Percentiles rank a stretch among this genome's conserved stretches.
Conservation (phyloP, 352 stramenopile genomes). For the Thraustochytrium striatum region DNA sequence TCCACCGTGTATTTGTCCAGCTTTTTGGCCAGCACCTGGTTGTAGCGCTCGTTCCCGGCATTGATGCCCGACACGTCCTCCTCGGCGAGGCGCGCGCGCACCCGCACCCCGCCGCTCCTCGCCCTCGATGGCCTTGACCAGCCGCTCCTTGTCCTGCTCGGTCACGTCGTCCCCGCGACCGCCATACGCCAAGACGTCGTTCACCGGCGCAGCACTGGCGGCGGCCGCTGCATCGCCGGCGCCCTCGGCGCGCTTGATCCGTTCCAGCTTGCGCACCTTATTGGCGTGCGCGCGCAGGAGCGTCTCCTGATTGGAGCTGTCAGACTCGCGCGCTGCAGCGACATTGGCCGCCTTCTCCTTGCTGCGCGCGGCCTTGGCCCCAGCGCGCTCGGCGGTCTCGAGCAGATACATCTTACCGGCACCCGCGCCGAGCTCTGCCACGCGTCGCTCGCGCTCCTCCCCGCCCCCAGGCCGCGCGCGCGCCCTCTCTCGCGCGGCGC, state of each 20-base stretch:
- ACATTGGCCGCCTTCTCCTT: conserved; percentile 18
- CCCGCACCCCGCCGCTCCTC: neutral
- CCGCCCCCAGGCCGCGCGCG: neutral
- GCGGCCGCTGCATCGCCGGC: neutral
- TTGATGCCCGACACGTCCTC: conserved; percentile 94
- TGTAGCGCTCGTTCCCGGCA: conserved; percentile 93
- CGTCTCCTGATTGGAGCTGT: neutral
- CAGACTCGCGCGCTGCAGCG: neutral
- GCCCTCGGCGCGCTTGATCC: neutral
- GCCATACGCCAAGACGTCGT: neutral
- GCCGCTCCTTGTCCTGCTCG: neutral
- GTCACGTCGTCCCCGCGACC: neutral
- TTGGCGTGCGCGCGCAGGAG: conserved; percentile 11
- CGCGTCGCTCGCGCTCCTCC: neutral
- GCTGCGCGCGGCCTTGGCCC: neutral
- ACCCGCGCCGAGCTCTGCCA: neutral
- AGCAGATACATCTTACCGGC: conserved; percentile 30
- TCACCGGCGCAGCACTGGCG: neutral
- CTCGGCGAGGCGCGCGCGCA: conserved; percentile 58
- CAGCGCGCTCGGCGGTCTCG: conserved; percentile 3
- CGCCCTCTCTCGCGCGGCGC: neutral
- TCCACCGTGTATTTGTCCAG: conserved; percentile 97
- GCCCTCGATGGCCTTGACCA: conserved; percentile 1
- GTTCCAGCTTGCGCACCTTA: neutral
- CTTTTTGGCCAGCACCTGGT: conserved; percentile 90